These are phyloP conservation scores for Serendipita indica DNA, from an alignment of 768 basidiomycete genomes.

Conservation along the genomic window DNA sequence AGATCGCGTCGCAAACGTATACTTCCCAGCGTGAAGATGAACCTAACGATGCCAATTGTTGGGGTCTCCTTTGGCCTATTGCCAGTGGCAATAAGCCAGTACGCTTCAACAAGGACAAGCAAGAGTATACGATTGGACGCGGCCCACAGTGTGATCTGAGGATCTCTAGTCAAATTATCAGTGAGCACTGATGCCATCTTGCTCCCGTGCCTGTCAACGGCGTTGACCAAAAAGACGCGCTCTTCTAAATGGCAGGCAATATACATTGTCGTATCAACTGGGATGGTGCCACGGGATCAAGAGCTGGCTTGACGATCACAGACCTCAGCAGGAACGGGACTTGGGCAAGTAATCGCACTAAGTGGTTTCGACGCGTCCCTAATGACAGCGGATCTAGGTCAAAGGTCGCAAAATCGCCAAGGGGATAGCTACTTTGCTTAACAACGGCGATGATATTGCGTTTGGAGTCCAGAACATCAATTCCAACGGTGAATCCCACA, in stretches of 20 bases:
- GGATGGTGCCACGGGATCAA: constrained; percentile 36
- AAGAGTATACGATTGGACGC: constrained; percentile 41
- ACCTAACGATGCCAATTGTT: constrained; percentile 29
- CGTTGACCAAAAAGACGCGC: not conserved
- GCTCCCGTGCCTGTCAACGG: constrained; percentile 19
- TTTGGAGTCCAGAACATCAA: constrained; percentile 44
- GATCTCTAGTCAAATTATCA: constrained; percentile 59
- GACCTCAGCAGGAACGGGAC: constrained; percentile 65
- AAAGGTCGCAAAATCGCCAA: constrained; percentile 52
- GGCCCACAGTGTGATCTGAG: constrained; percentile 35
- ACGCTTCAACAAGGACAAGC: constrained; percentile 43
- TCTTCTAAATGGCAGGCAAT: constrained; percentile 30
- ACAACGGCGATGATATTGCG: constrained; percentile 74
- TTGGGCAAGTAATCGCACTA: constrained; percentile 23
- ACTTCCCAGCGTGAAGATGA: constrained; percentile 10
- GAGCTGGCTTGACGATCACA: constrained; percentile 32
- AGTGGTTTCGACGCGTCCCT: not conserved
- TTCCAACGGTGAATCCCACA: constrained; percentile 51
- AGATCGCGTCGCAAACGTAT: constrained; percentile 20
- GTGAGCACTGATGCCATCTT: constrained; percentile 31
- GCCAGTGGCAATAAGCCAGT: constrained; percentile 33
- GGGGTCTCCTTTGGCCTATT: constrained; percentile 61
- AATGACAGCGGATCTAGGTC: constrained; percentile 30
- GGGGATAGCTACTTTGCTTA: constrained; percentile 38
- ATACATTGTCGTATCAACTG: constrained; percentile 42